Base-by-base conservation (phyloP, 192 early-diverging fungal genomes). In the Thamnidium elegans region DNA sequence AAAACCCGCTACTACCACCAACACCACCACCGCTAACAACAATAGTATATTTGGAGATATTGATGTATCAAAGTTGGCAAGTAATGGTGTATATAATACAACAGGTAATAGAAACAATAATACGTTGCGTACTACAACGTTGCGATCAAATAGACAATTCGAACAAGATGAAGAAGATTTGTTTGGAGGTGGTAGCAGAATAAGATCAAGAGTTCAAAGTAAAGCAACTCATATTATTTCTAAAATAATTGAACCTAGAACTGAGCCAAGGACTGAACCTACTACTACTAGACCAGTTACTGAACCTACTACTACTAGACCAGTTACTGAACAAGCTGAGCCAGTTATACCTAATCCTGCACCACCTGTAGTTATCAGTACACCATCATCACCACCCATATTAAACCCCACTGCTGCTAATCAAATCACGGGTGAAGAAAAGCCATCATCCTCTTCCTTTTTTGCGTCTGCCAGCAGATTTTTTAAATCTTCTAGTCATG, bases 21-120 rank as follows among this genome's bases (percentile, higher is more conserved):
- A 8, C 19, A 34, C 31, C 10, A 31, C 7, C 23, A 36, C 21
- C 15, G 14, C 3, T 14, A 31, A 8, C 19, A 23, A 14, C 2
- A 50, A 34, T 26, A 39, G 34, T 36, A 67, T 72, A 36, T 72
- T 72, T 67, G 71, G 71, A 0, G 66, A 67, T 36, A 58, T 72
- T 26, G 71, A 72, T 63, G 71, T 72, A 1, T 50, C 45, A 42
- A 72, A 72, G 55, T 46, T 72, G 15, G 0, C 26, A 3, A 36
- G 10, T 1, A 51, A 14, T 15, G n/a, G 47, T 10, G 58, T 34
- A 61, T 39, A 21, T 47, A 45, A 32, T 32, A 15, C 21, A 6
- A 45, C 36, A 11, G 58, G 58, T 46, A 60, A 45, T 42, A 45
- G 44, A 32, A 23, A 15, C 23, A 17, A 20, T 7, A 43, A 19